Percentiles rank a stretch among this genome's conserved stretches.
These are phyloP conservation scores for Ogataea salicorniae DNA, from an alignment of 805 yeast genomes.

Conservation along the genomic window DNA sequence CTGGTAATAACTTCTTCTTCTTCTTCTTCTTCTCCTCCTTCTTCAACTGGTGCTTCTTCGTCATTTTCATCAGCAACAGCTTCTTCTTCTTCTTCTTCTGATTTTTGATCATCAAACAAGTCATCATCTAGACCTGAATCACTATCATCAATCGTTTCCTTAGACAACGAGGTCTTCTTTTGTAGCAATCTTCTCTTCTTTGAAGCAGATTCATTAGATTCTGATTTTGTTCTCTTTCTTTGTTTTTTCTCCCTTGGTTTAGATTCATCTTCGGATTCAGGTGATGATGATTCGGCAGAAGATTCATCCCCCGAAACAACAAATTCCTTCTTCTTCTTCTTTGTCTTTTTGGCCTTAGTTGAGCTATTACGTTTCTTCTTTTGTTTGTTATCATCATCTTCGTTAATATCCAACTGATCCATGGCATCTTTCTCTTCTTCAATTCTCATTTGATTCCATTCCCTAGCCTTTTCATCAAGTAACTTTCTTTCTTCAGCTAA, in stretches of 20 bases:
- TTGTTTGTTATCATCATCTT: slow-evolving; percentile 28
- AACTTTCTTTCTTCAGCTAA: slow-evolving; percentile 41
- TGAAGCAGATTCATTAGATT: slow-evolving; percentile 7
- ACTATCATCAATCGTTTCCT: slow-evolving; percentile 28
- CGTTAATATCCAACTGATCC: slow-evolving; percentile 30
- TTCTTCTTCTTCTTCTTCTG: slow-evolving; percentile 7
- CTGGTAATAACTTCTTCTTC: slow-evolving; percentile 5
- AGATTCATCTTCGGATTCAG: slow-evolving; percentile 7
- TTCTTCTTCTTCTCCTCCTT: slow-evolving; percentile 1
- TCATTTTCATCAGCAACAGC: slow-evolving; percentile 4
- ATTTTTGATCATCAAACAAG: slow-evolving; percentile 11
- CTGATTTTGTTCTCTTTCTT: neutral
- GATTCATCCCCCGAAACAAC: slow-evolving; percentile 43
- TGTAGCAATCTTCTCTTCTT: slow-evolving; percentile 16
- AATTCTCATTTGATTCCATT: slow-evolving; percentile 42
- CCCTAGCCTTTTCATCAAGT: slow-evolving; percentile 52
- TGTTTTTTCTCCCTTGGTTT: slow-evolving; percentile 4
- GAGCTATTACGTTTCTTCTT: slow-evolving; percentile 23
- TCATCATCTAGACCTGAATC: slow-evolving; percentile 26
- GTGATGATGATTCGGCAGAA: slow-evolving; percentile 9
- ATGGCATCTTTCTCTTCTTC: slow-evolving; percentile 32
- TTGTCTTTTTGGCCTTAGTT: slow-evolving; percentile 10
- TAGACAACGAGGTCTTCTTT: slow-evolving; percentile 20
- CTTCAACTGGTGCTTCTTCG: slow-evolving; percentile 3
- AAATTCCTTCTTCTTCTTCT: slow-evolving; percentile 20